Evolutionary conservation across 345 rosid species (phyloP), one percentile per base, ranked within the genome.

Genomic region (Alliaria petiolata): DNA sequence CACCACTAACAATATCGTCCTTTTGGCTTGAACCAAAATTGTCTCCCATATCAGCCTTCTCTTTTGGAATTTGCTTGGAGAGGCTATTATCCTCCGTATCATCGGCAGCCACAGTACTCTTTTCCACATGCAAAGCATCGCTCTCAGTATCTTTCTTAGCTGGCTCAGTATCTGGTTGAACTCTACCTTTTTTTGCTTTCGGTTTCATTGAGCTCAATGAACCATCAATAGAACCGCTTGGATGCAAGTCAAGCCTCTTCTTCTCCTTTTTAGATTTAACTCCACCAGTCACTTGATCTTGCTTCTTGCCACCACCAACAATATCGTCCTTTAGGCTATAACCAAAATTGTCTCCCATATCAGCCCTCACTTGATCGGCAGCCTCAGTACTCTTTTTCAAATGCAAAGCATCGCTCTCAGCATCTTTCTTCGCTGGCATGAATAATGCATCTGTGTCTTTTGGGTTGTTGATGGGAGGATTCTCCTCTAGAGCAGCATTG

Each of bases 291-390:
- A 30, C 77, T 63, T 67, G 72, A 36, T 69, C 77, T 46, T 51
- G 62, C 71, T 69, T 68, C 81, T 80, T 70, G 43, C 16, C 67
- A 50, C 67, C 68, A 65, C 39, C 59, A 67, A 65, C 75, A 74
- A 33, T 75, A 61, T 56, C 38, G 15, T 70, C 60, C 2, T 71
- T 69, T 55, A 76, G 83, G 63, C 67, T 62, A 52, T 68, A 73
- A 54, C 49, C 70, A 65, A 85, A 80, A 67, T 78, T 81, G 59
- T 81, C 74, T 12, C 67, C 71, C 26, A 76, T 80, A 55, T 79
- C 71, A 65, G 78, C 53, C 26, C 50, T 52, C 45, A 57, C 77
- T 46, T 63, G 35, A 44, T 22, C 44, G 4, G 44, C 51, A 1
- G 58, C 60, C 20, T 67, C 63, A 7, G 6, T 8, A 30, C 26